Base-by-base conservation (phyloP, 768 basidiomycete genomes). In the Russula vinacea region DNA sequence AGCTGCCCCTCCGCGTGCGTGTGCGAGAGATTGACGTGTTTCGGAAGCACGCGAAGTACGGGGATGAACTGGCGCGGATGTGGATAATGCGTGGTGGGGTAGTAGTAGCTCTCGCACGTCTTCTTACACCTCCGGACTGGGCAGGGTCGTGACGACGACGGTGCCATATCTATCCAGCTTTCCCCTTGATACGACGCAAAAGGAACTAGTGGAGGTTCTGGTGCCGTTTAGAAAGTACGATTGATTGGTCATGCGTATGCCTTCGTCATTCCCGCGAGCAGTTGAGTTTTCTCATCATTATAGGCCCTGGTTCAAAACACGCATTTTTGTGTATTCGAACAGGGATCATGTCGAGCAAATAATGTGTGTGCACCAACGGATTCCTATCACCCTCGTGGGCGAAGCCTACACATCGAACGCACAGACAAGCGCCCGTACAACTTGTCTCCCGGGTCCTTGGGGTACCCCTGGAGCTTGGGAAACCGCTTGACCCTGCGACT, bases 241-340 rank as follows among this genome's bases (percentile, higher is more conserved):
- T 6, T 5, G 14, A 45, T 35, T 56, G 19, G 59, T 56, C n/a
- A 65, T 61, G 55, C 64, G 64, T 65, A 45, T 32, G 59, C 16
- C 22, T 29, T 6, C 29, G 1, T 56, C 32, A 35, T 7, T 35
- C 14, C 52, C 29, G 32, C 24, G 5, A 6, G 13, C 29, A 14
- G 26, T 13, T 5, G 29, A 17, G 17, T 16, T 51, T 24, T 16
- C 42, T 58, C 8, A n/a, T n/a, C n/a, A n/a, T n/a, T n/a, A 44
- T 17, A 59, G 59, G 59, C 14, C 64, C 64, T 6, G 59, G 19
- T 24, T 65, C 64, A 39, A 60, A 50, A 61, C 61, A 60, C 33
- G 59, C 64, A n/a, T n/a, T n/a, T 45, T 65, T 5, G 14, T 60
- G 29, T 65, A 60, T 49, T 45, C 54, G 39, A 65, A 19, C 33